Conservation (phyloP, 768 basidiomycete genomes). For the Russula virescens region DNA sequence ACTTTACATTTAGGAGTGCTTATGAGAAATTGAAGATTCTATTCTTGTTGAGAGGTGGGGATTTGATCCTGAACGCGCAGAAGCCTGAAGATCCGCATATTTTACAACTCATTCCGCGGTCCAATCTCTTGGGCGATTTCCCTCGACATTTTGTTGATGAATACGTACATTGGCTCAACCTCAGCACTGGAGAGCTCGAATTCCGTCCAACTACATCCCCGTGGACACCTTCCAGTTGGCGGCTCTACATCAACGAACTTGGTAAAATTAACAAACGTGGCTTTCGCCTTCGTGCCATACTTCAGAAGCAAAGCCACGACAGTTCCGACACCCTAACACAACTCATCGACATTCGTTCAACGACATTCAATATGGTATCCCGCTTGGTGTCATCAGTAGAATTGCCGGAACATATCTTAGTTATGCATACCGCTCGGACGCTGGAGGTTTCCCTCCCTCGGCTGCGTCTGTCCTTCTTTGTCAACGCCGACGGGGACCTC, state of each 20-base stretch:
- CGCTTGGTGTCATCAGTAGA: neutral
- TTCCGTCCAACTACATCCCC: conserved; percentile 31
- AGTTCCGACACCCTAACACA: neutral
- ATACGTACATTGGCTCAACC: conserved; percentile 34
- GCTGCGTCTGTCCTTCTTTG: neutral
- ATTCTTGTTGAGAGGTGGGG: neutral
- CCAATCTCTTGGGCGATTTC: conserved; percentile 29
- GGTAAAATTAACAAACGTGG: no score
- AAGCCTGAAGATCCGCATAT: neutral
- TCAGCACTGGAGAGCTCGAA: conserved; percentile 27
- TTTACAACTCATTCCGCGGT: conserved; percentile 33
- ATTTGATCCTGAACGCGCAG: conserved; percentile 1
- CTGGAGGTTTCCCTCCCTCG: neutral
- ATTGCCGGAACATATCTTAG: neutral
- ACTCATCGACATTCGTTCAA: neutral
- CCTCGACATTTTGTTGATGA: conserved; percentile 30
- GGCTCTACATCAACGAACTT: neutral
- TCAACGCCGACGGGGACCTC: neutral
- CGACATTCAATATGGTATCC: neutral
- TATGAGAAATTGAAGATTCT: neutral
- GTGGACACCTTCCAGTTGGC: conserved; percentile 34
- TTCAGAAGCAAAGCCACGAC: neutral
- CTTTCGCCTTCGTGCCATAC: no score
- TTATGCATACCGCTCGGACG: neutral
- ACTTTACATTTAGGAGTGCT: neutral